phyloP scores from a whole-genome alignment of 2,329 filamentous ascomycete genomes.

The Fusarium liriodendri region DNA sequence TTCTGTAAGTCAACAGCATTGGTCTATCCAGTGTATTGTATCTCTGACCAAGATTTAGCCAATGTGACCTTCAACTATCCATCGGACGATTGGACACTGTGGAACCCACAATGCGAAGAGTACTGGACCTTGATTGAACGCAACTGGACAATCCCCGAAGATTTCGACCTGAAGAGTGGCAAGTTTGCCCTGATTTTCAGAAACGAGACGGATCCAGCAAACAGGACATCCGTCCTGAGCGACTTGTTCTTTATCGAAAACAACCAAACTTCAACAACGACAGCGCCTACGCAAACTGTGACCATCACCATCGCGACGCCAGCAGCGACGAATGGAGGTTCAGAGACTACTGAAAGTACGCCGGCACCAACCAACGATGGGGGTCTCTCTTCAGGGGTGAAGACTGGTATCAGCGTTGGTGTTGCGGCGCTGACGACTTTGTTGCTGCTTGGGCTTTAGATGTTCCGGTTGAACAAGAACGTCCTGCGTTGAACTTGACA shows the following conservation, averaged over 20 bases:
- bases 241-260: background rate
- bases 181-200: background rate
- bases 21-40: rapidly evolving
- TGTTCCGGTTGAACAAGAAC: background rate
- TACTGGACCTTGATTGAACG: background rate
- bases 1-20: background rate
- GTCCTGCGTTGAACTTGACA: background rate
- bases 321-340: background rate
- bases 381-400: background rate
- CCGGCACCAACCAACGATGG: background rate
- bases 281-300: background rate
- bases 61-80: background rate
- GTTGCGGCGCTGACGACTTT: background rate
- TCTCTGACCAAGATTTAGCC: background rate
- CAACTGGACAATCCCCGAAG: background rate
- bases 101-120: background rate
- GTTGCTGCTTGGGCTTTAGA: background rate
- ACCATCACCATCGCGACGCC: background rate
- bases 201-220: background rate
- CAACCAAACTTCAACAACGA: background rate
- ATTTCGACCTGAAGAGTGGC: background rate
- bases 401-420: background rate
- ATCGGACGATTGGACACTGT: background rate
- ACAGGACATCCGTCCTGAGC: background rate
- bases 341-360: background rate